phyloP scores from a whole-genome alignment of 371 early-diverging fungal genomes.

The Coemansia sp. region DNA sequence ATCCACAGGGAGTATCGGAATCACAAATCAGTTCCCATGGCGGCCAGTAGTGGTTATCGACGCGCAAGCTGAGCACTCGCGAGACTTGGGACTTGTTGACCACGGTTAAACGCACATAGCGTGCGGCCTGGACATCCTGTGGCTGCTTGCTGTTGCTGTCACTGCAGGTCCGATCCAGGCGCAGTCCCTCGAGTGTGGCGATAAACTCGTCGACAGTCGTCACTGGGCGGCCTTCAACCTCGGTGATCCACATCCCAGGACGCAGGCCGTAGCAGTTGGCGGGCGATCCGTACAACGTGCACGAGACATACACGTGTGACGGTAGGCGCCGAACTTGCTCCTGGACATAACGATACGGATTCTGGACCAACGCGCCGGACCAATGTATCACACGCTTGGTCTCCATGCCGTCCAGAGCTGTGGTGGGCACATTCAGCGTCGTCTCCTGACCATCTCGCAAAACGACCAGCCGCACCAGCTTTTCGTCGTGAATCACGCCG shows the following conservation, averaged over 20 bases:
- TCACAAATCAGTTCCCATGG: conserved; percentile 64
- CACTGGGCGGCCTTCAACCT: conserved; percentile 56
- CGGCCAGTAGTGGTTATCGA: conserved; percentile 75
- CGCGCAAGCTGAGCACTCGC: conserved; percentile 64
- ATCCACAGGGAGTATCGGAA: conserved; percentile 58
- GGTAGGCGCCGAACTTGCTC: conserved; percentile 76
- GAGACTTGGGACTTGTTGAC: conserved; percentile 59
- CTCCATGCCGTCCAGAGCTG: conserved; percentile 55
- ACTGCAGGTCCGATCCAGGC: conserved; percentile 1
- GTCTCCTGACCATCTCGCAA: conserved; percentile 61
- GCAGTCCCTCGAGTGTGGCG: conserved; percentile 25
- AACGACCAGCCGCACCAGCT: conserved; percentile 51
- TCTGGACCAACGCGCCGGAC: conserved; percentile 84
- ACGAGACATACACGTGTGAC: conserved; percentile 71
- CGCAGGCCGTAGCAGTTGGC: conserved; percentile 51
- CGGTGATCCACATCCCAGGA: conserved; percentile 77
- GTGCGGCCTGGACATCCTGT: conserved; percentile 57
- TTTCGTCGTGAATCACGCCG: conserved; percentile 19
- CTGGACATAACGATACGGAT: conserved; percentile 78
- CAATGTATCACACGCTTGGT: conserved; percentile 70
- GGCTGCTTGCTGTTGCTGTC: conserved; percentile 4
- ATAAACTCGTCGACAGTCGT: conserved; percentile 55
- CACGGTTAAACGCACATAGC: conserved; percentile 69
- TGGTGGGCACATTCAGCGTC: conserved; percentile 53
- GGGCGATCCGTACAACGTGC: conserved; percentile 51